Percentiles rank a stretch among this genome's conserved stretches.
These are phyloP conservation scores for Boletus edulis DNA, from an alignment of 768 basidiomycete species.

Conservation along the genomic window DNA sequence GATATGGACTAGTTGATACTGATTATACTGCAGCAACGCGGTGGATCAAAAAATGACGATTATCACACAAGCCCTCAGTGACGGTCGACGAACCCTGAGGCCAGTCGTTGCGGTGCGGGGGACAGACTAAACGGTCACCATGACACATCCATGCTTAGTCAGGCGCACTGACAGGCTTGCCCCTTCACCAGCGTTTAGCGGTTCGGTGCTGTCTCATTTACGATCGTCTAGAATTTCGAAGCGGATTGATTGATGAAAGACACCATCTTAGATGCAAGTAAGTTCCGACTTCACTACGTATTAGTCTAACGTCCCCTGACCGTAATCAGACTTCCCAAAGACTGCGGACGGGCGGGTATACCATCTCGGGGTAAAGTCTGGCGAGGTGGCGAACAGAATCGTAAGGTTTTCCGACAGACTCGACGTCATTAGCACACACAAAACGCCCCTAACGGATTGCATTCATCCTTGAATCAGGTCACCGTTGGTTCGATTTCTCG, in stretches of 20 bases:
- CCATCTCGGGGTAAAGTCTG: conserved; percentile 70
- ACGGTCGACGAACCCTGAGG: no score
- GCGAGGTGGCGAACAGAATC: conserved; percentile 81
- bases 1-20: neutral
- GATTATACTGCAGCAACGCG: neutral
- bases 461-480: conserved; percentile 40
- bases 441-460: neutral
- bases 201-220: neutral
- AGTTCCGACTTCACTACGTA: conserved; percentile 27
- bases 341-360: conserved; percentile 74
- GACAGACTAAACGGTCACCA: neutral
- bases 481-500: conserved; percentile 76
- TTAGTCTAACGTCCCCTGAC: neutral
- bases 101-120: neutral
- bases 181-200: neutral
- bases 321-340: conserved; percentile 64
- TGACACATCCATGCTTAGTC: conserved; percentile 9
- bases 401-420: conserved; percentile 36
- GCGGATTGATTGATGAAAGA: conserved; percentile 49
- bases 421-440: neutral
- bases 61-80: no score
- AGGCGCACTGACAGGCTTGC: neutral
- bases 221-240: neutral
- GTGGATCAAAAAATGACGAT: no score
- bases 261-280: conserved; percentile 64